Evolutionary conservation across 2,329 filamentous ascomycete species (phyloP).

Genomic region (Colletotrichum destructivum): DNA sequence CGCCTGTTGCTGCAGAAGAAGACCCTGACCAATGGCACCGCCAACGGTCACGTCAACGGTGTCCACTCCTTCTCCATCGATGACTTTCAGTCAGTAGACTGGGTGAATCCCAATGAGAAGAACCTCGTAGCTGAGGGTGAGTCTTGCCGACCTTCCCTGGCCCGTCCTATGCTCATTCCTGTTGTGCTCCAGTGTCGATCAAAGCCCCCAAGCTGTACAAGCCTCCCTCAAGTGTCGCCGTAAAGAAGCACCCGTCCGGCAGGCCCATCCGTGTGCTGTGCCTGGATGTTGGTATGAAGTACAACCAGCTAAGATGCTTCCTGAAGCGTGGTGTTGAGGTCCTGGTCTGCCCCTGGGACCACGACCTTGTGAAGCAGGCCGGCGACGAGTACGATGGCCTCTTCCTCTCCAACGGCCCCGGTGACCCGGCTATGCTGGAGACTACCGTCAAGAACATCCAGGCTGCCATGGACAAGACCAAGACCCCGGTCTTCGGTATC

Average conservation of each 20-base stretch:
- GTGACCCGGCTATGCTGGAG: constrained; percentile 90
- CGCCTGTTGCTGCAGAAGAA: constrained; percentile 84
- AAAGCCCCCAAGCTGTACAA: constrained; percentile 88
- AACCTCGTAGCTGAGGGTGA: constrained; percentile 97
- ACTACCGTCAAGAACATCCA: constrained; percentile 85
- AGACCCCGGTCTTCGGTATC: constrained; percentile 94
- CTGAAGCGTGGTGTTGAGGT: constrained; percentile 93
- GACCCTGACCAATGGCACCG: constrained; percentile 60
- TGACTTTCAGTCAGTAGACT: constrained; percentile 85
- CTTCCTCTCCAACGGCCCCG: constrained; percentile 97
- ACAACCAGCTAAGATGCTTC: constrained; percentile 96
- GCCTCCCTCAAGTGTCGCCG: constrained; percentile 76
- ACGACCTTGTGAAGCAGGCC: constrained; percentile 84
- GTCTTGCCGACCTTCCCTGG: constrained; percentile 51
- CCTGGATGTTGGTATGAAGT: constrained; percentile 98
- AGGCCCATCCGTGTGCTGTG: constrained; percentile 90
- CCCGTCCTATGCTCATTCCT: constrained; percentile 55
- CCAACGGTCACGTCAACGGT: constrained; percentile 50
- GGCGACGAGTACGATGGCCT: constrained; percentile 93
- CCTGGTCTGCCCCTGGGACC: constrained; percentile 95
- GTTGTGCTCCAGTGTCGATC: constrained; percentile 80
- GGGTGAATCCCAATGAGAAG: constrained; percentile 91
- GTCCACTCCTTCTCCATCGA: constrained; percentile 47
- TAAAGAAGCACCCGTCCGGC: constrained; percentile 88
- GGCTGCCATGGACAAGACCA: constrained; percentile 81